phyloP scores from a whole-genome alignment of 148 eudicot genomes.

The Heliosperma pusillum region DNA sequence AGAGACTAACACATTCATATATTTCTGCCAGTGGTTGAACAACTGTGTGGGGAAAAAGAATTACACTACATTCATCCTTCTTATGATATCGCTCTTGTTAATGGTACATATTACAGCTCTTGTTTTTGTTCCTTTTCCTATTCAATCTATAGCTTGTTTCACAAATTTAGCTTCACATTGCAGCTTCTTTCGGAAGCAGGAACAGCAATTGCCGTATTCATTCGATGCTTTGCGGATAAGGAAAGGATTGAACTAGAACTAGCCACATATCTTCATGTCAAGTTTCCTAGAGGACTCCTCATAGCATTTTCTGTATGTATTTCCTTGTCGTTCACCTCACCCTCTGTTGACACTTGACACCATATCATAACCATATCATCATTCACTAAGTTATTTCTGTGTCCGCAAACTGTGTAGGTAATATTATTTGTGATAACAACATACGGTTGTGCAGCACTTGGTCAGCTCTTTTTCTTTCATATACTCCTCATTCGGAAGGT shows the following conservation, averaged over 20 bases:
- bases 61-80: slow-evolving; percentile 79
- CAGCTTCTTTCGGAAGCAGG: slow-evolving; percentile 84
- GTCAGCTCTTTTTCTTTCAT: slow-evolving; percentile 95
- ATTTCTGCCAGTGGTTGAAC: slow-evolving; percentile 79
- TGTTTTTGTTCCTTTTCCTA: background rate
- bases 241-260: slow-evolving; percentile 57
- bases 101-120: slow-evolving; percentile 50
- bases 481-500: slow-evolving; percentile 90
- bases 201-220: slow-evolving; percentile 71
- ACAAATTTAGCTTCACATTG: slow-evolving; percentile 11
- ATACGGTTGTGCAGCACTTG: slow-evolving; percentile 82
- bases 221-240: slow-evolving; percentile 75
- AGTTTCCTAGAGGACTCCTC: slow-evolving; percentile 74
- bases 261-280: slow-evolving; percentile 30
- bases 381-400: background rate
- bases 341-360: background rate
- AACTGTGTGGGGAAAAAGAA: slow-evolving; percentile 93
- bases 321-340: background rate
- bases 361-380: slow-evolving; percentile 7
- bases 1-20: background rate
- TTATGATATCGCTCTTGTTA: slow-evolving; percentile 60
- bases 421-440: slow-evolving; percentile 57
- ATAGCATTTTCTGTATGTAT: slow-evolving; percentile 63
- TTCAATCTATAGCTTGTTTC: background rate
- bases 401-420: slow-evolving; percentile 40